These are phyloP conservation scores for Claviceps capensis DNA, from an alignment of 2,329 filamentous ascomycete genomes.

Conservation along the genomic window DNA sequence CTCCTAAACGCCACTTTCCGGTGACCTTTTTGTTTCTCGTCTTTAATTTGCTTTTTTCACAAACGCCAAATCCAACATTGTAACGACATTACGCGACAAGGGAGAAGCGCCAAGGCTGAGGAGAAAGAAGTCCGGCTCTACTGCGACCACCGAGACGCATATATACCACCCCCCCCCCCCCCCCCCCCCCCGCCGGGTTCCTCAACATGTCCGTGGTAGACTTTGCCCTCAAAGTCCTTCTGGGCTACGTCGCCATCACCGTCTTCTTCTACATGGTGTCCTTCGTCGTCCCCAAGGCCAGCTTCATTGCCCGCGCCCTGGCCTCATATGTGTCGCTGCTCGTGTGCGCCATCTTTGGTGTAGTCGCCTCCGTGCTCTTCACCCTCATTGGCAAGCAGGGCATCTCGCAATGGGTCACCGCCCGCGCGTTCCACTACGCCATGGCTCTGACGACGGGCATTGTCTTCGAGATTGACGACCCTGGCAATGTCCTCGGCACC, in stretches of 20 bases:
- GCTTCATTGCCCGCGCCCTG: slow-evolving; percentile 56
- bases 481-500: slow-evolving; percentile 45
- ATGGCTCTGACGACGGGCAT: slow-evolving; percentile 69
- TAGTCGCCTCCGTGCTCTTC: slow-evolving; percentile 57
- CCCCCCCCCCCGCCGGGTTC: neutral
- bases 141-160: neutral
- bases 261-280: slow-evolving; percentile 49
- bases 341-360: slow-evolving; percentile 55
- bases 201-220: slow-evolving; percentile 14
- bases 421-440: slow-evolving; percentile 61
- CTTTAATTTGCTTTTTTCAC: neutral
- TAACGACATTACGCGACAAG: neutral
- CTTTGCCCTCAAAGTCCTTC: slow-evolving; percentile 32
- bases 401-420: slow-evolving; percentile 76
- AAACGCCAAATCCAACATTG: neutral
- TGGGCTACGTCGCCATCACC: slow-evolving; percentile 37
- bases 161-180: neutral
- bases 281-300: slow-evolving; percentile 40
- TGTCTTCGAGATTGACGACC: slow-evolving; percentile 59
- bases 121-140: neutral
- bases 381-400: slow-evolving; percentile 58
- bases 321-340: slow-evolving; percentile 51
- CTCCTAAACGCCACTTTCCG: too few relatives aligned
- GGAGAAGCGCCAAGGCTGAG: neutral
- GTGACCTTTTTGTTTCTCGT: neutral